phyloP scores from a whole-genome alignment of 2,329 filamentous ascomycete species.

The Trichoderma lentiforme region DNA sequence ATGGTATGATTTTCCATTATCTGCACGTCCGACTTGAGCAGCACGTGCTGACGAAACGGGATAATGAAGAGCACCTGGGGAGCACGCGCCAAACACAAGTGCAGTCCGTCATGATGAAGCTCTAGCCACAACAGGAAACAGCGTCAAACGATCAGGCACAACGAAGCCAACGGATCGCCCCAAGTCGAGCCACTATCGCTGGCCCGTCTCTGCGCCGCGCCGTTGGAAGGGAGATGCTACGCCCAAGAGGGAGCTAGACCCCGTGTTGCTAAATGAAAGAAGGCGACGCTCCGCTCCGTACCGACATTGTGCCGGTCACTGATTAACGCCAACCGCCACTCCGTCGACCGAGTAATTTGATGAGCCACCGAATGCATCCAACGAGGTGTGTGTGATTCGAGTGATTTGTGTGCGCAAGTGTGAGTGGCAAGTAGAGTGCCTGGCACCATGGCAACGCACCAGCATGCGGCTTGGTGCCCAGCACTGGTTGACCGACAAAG shows the following conservation, averaged over 20 bases:
- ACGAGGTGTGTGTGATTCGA: background rate
- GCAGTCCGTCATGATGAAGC: background rate
- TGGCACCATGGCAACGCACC: background rate
- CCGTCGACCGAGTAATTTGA: background rate
- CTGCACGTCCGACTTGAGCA: background rate
- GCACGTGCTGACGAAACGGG: slow-evolving; percentile 8
- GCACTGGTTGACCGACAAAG: slow-evolving; percentile 10
- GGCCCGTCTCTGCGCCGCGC: background rate
- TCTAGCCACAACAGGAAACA: slow-evolving; percentile 12
- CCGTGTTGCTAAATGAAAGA: slow-evolving; percentile 7
- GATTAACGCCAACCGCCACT: background rate
- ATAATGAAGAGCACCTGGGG: slow-evolving; percentile 3
- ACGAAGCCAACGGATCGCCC: background rate
- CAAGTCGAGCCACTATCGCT: slow-evolving; percentile 12
- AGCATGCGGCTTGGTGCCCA: background rate
- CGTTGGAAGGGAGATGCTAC: background rate
- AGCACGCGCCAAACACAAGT: background rate
- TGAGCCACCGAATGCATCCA: background rate
- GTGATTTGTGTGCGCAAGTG: background rate
- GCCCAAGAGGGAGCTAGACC: slow-evolving; percentile 11
- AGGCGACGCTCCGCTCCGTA: slow-evolving; percentile 7
- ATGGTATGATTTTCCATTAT: slow-evolving; percentile 5
- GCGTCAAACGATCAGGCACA: slow-evolving; percentile 10
- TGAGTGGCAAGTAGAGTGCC: background rate
- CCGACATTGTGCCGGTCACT: slow-evolving; percentile 16